These are phyloP conservation scores for Pythium aphanidermatum DNA, from an alignment of 352 stramenopile species.

Conservation along the genomic window DNA sequence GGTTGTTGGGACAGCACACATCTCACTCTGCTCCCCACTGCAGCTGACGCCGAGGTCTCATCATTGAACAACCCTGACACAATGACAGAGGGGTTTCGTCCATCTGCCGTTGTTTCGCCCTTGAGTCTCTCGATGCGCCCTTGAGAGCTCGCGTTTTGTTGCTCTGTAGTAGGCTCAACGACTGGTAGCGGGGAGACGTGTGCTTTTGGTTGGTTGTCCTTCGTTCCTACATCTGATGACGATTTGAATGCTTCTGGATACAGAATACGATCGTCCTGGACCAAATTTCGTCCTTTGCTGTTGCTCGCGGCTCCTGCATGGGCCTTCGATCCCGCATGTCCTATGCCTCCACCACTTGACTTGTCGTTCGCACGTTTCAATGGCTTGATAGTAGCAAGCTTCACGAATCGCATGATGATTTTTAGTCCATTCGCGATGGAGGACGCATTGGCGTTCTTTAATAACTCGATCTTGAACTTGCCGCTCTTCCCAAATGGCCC, in stretches of 20 bases:
- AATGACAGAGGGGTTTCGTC: conserved; percentile 61
- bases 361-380: conserved; percentile 19
- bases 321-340: neutral
- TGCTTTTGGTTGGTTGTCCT: too few species aligned
- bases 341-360: neutral
- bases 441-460: conserved; percentile 3
- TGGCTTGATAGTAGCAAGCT: conserved; percentile 36
- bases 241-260: conserved; percentile 45
- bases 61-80: conserved; percentile 46
- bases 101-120: conserved; percentile 53
- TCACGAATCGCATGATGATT: conserved; percentile 56
- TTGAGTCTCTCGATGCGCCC: conserved; percentile 54
- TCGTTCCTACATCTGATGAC: too few species aligned
- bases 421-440: conserved; percentile 32
- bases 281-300: conserved; percentile 22
- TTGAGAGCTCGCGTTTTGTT: neutral
- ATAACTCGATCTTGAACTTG: conserved; percentile 58
- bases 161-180: too few species aligned
- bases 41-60: conserved; percentile 33
- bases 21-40: conserved; percentile 20
- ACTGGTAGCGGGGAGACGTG: too few species aligned
- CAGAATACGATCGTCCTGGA: conserved; percentile 36
- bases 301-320: neutral
- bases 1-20: conserved; percentile 11
- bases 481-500: conserved; percentile 78